Conservation (phyloP, 2,329 filamentous ascomycete genomes). For the Colletotrichum tropicicola region DNA sequence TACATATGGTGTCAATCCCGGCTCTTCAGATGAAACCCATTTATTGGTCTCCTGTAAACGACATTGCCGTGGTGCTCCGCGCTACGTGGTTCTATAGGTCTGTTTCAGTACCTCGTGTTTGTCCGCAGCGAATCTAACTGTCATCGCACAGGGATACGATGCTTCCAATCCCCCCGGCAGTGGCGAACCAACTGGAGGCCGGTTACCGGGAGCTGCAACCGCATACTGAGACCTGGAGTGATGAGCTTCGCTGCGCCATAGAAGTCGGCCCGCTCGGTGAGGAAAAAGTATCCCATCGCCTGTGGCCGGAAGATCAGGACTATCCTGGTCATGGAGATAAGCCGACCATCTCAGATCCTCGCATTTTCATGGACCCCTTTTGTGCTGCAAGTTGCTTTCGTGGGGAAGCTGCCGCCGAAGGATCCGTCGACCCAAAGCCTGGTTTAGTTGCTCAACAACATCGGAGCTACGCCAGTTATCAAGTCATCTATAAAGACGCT, state of each 20-base stretch:
- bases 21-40: conserved; percentile 91
- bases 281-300: conserved; percentile 84
- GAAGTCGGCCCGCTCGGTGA: conserved; percentile 91
- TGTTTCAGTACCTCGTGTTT: conserved; percentile 26
- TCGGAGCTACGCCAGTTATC: conserved; percentile 75
- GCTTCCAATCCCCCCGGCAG: conserved; percentile 83
- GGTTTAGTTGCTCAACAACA: conserved; percentile 51
- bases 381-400: conserved; percentile 68
- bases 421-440: conserved; percentile 49
- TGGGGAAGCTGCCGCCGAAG: conserved; percentile 67
- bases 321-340: conserved; percentile 32
- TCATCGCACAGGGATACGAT: conserved; percentile 73
- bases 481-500: conserved; percentile 86
- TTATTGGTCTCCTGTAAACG: conserved; percentile 95
- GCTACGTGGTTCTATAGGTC: conserved; percentile 96
- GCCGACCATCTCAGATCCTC: conserved; percentile 40
- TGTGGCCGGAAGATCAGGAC: conserved; percentile 75
- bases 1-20: conserved; percentile 89
- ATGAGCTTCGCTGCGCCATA: conserved; percentile 89
- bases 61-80: conserved; percentile 82
- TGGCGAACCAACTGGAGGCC: conserved; percentile 92
- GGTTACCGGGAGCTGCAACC: conserved; percentile 87
- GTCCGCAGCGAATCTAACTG: not conserved
- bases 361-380: conserved; percentile 62
- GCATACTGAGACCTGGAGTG: conserved; percentile 92